Conservation (phyloP, 495 filamentous ascomycete genomes). For the Hyaloscypha bicolor region DNA sequence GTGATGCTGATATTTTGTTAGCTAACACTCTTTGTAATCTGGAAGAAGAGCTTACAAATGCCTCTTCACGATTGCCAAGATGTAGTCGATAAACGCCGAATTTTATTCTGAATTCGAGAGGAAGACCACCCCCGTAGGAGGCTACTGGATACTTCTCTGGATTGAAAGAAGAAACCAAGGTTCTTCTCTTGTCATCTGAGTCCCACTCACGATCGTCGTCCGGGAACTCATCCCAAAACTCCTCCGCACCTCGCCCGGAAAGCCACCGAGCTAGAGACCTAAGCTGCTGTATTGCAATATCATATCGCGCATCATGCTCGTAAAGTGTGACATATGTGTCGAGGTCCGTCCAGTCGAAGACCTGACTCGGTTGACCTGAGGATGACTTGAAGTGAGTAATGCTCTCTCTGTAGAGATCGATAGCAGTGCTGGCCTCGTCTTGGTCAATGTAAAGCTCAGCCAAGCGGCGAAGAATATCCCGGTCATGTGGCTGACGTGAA, state of each 20-base stretch:
- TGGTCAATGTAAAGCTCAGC: conserved; percentile 66
- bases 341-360: conserved; percentile 80
- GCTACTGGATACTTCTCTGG: conserved; percentile 54
- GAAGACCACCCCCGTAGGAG: conserved; percentile 75
- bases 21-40: not conserved
- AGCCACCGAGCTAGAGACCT: conserved; percentile 80
- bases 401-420: conserved; percentile 60
- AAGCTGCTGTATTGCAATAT: conserved; percentile 65
- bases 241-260: conserved; percentile 71
- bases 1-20: conserved; percentile 34
- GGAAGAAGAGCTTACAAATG: conserved; percentile 57
- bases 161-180: conserved; percentile 50
- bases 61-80: conserved; percentile 71
- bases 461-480: conserved; percentile 61
- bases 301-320: conserved; percentile 58
- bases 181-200: conserved; percentile 64
- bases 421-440: conserved; percentile 56
- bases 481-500: conserved; percentile 59
- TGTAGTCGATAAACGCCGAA: conserved; percentile 79
- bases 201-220: conserved; percentile 95
- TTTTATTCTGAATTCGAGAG: conserved; percentile 82
- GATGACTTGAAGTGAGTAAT: conserved; percentile 53
- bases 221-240: conserved; percentile 74
- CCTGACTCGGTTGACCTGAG: conserved; percentile 40
- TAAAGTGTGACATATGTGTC: conserved; percentile 85